Conservation (phyloP, 83 land plant species). For the Isoetes engelmannii region DNA sequence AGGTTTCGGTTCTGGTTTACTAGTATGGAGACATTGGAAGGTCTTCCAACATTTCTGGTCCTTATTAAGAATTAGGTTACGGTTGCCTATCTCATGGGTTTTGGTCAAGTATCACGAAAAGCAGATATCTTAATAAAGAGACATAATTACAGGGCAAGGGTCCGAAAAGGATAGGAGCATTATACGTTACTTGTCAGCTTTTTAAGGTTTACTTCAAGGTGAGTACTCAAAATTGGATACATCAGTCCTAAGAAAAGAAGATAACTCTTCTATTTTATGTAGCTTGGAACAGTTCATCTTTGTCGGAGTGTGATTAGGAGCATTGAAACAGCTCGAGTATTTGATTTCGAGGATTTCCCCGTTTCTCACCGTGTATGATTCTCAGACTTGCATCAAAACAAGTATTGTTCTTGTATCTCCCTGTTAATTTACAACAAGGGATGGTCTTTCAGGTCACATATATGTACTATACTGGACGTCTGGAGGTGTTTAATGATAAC, state of each 20-base stretch:
- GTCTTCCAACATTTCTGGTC: too few species aligned
- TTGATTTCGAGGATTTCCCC: constrained; percentile 99
- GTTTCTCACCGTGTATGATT: constrained; percentile 62
- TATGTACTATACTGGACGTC: constrained; percentile 98
- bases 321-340: constrained; percentile 94
- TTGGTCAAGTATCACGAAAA: too few species aligned
- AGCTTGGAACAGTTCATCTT: constrained; percentile 99
- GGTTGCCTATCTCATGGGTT: too few species aligned
- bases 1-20: too few species aligned
- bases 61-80: too few species aligned
- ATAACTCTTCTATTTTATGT: constrained; percentile 12
- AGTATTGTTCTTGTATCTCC: neutral
- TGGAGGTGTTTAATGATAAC: constrained; percentile 96
- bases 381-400: constrained; percentile 1
- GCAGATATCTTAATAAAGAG: neutral
- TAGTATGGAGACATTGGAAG: too few species aligned
- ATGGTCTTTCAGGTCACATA: constrained; percentile 68
- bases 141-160: constrained; percentile 76
- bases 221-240: neutral
- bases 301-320: constrained; percentile 98
- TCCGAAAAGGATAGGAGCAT: constrained; percentile 93
- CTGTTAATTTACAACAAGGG: too few species aligned
- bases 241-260: too few species aligned
- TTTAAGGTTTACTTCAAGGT: constrained; percentile 99
- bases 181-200: constrained; percentile 94